Evolutionary conservation across 768 basidiomycete genomes (phyloP).

Genomic region (Tricholoma terreum): DNA sequence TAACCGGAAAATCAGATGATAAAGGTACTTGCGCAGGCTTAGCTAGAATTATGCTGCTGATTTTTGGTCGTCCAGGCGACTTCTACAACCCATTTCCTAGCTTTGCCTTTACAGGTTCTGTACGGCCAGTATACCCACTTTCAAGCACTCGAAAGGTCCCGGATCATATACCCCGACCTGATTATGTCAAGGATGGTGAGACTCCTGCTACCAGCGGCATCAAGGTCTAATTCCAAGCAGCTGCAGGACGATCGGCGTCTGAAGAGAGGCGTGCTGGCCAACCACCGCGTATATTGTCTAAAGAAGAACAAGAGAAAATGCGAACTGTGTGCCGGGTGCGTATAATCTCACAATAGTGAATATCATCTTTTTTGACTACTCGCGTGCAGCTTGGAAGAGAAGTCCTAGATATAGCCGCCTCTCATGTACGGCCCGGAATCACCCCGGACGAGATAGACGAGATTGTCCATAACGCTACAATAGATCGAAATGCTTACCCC

Average conservation of each 20-base stretch:
- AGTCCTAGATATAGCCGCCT: slow-evolving; percentile 89
- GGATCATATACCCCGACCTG: slow-evolving; percentile 79
- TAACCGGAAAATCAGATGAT: slow-evolving; percentile 18
- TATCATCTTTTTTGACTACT: background rate
- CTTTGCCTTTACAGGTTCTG: slow-evolving; percentile 72
- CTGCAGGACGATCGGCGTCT: slow-evolving; percentile 53
- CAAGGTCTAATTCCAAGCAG: background rate
- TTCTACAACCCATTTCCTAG: slow-evolving; percentile 78
- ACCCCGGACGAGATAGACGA: slow-evolving; percentile 95
- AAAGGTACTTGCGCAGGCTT: slow-evolving; percentile 24
- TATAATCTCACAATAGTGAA: slow-evolving; percentile 9
- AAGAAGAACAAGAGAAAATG: slow-evolving; percentile 88
- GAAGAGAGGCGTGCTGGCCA: slow-evolving; percentile 59
- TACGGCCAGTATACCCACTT: slow-evolving; percentile 88
- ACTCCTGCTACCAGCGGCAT: slow-evolving; percentile 7
- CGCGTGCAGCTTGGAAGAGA: slow-evolving; percentile 73
- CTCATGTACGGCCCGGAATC: slow-evolving; percentile 83
- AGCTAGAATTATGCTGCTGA: background rate
- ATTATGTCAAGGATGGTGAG: slow-evolving; percentile 67
- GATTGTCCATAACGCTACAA: slow-evolving; percentile 87
- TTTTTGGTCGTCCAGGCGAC: slow-evolving; percentile 46
- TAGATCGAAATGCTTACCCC: slow-evolving; percentile 91
- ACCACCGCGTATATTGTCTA: slow-evolving; percentile 60
- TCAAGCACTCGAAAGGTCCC: slow-evolving; percentile 76
- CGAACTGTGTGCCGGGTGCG: slow-evolving; percentile 79